phyloP scores from a whole-genome alignment of 2,329 filamentous ascomycete species.

The Huntiella savannae region DNA sequence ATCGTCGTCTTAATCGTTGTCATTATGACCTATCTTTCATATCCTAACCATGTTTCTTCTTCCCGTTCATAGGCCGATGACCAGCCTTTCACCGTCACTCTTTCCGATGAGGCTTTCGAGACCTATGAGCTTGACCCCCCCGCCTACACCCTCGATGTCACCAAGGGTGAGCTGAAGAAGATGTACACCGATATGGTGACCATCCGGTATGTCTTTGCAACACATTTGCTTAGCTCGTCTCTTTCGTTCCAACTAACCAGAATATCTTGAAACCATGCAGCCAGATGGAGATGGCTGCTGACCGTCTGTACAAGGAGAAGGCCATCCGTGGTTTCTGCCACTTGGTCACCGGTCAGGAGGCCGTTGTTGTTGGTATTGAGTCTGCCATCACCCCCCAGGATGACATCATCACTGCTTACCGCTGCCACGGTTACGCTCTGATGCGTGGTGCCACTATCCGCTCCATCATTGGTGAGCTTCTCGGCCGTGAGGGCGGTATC shows the following conservation, averaged over 20 bases:
- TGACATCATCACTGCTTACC: slow-evolving; percentile 93
- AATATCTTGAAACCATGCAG: slow-evolving; percentile 26
- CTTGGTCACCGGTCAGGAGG: slow-evolving; percentile 92
- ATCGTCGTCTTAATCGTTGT: not conserved
- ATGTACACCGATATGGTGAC: slow-evolving; percentile 98
- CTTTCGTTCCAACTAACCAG: not conserved
- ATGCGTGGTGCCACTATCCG: slow-evolving; percentile 87
- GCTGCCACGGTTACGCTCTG: slow-evolving; percentile 94
- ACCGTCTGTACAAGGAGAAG: slow-evolving; percentile 99
- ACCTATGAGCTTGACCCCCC: slow-evolving; percentile 97
- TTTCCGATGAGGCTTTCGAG: slow-evolving; percentile 98
- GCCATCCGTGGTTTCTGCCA: slow-evolving; percentile 99
- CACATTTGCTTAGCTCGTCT: not conserved
- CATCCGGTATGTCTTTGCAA: slow-evolving; percentile 45
- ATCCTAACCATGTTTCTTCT: too few species aligned
- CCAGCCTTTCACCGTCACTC: slow-evolving; percentile 74
- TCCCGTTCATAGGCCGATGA: slow-evolving; percentile 57
- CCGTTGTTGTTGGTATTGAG: slow-evolving; percentile 91
- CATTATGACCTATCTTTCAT: too few species aligned
- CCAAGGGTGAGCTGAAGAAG: slow-evolving; percentile 95
- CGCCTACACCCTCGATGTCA: slow-evolving; percentile 76
- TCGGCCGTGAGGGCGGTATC: slow-evolving; percentile 89
- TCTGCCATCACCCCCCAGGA: slow-evolving; percentile 81
- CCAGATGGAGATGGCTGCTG: slow-evolving; percentile 99
- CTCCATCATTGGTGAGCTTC: slow-evolving; percentile 86